Evolutionary conservation across 2,329 filamentous ascomycete genomes (phyloP).

Genomic region (Colletotrichum salicis): DNA sequence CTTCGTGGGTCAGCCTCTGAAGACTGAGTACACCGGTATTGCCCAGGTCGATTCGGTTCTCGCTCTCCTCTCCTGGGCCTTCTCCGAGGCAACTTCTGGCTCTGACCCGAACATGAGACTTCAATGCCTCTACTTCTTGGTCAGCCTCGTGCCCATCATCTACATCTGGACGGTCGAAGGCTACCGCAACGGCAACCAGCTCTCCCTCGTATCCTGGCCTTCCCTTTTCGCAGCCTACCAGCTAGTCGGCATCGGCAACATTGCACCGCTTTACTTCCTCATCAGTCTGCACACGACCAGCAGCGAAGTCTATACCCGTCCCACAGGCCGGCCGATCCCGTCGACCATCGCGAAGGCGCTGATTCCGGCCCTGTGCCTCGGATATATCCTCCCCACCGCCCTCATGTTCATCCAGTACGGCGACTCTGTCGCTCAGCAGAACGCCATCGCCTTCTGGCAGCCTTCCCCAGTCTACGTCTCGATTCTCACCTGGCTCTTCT

Average conservation of each 20-base stretch:
- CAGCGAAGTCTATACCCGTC: neutral
- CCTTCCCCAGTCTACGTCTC: constrained; percentile 30
- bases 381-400: constrained; percentile 34
- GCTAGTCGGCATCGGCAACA: constrained; percentile 26
- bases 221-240: constrained; percentile 33
- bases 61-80: neutral
- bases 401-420: constrained; percentile 21
- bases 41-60: neutral
- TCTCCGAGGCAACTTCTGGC: neutral
- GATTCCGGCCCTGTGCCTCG: constrained; percentile 32
- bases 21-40: neutral
- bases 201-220: constrained; percentile 31
- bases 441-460: constrained; percentile 23
- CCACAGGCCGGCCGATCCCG: constrained; percentile 31
- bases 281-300: constrained; percentile 12
- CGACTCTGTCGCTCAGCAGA: constrained; percentile 13
- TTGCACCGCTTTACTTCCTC: constrained; percentile 34
- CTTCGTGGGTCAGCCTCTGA: neutral
- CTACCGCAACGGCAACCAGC: constrained; percentile 36
- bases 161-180: constrained; percentile 41
- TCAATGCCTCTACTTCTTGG: constrained; percentile 35
- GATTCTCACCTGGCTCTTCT: neutral
- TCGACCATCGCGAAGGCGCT: constrained; percentile 35
- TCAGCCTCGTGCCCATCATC: constrained; percentile 38
- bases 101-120: neutral